These are phyloP conservation scores for Candida arabinofermentans DNA, from an alignment of 805 yeast species.

Conservation along the genomic window DNA sequence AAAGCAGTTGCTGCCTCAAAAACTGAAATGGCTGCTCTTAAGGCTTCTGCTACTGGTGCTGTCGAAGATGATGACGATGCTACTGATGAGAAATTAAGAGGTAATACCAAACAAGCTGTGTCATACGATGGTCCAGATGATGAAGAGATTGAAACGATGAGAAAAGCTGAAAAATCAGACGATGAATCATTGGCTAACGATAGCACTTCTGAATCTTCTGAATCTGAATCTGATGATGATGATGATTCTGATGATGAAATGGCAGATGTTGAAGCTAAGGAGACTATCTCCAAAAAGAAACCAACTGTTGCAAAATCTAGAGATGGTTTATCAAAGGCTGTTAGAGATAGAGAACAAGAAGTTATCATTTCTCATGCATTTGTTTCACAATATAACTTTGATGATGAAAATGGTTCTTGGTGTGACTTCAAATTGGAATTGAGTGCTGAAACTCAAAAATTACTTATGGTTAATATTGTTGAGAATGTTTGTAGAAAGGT, in stretches of 20 bases:
- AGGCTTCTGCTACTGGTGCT: slow-evolving; percentile 27
- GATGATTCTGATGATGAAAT: slow-evolving; percentile 38
- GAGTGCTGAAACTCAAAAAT: slow-evolving; percentile 82
- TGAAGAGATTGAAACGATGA: slow-evolving; percentile 88
- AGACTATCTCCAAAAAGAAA: slow-evolving; percentile 8
- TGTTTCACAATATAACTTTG: slow-evolving; percentile 81
- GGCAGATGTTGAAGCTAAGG: slow-evolving; percentile 25
- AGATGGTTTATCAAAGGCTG: slow-evolving; percentile 48
- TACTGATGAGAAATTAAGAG: slow-evolving; percentile 56
- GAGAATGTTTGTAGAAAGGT: slow-evolving; percentile 87
- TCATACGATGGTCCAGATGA: slow-evolving; percentile 96
- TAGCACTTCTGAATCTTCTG: slow-evolving; percentile 35
- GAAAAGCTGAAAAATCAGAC: slow-evolving; percentile 72
- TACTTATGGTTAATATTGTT: slow-evolving; percentile 94
- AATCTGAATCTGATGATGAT: slow-evolving; percentile 33
- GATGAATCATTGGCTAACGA: slow-evolving; percentile 51
- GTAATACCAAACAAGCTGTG: slow-evolving; percentile 76
- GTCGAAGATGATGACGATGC: slow-evolving; percentile 44
- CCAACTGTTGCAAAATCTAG: slow-evolving; percentile 11
- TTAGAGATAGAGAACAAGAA: slow-evolving; percentile 81
- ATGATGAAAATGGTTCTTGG: slow-evolving; percentile 86
- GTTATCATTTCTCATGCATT: slow-evolving; percentile 70
- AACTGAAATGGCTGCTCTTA: slow-evolving; percentile 36
- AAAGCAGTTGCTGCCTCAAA: slow-evolving; percentile 62
- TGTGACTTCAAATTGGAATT: slow-evolving; percentile 85